A percentile compares a stretch with the other conserved stretches of the same genome.
Conservation (phyloP, 1,139 yeast species). For the Zygosaccharomyces sapae region DNA sequence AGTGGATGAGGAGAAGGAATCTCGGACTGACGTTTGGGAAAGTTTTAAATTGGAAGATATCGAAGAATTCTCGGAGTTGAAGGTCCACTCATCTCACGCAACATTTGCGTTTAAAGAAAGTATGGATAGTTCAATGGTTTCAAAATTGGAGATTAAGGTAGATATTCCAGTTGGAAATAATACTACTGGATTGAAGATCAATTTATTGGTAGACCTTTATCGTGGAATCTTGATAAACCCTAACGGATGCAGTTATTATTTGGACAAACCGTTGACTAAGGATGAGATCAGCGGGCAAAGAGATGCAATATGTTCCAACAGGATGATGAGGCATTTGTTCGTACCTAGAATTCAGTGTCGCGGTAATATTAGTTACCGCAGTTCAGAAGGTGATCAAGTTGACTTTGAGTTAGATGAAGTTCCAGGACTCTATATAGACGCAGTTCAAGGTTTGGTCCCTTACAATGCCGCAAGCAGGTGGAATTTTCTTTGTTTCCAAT, state of each 20-base stretch:
- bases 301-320: slow-evolving; percentile 42
- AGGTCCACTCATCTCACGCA: slow-evolving; percentile 42
- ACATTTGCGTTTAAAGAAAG: slow-evolving; percentile 67
- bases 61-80: slow-evolving; percentile 18
- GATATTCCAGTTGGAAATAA: slow-evolving; percentile 41
- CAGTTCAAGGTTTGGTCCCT: slow-evolving; percentile 89
- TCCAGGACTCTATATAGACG: slow-evolving; percentile 74
- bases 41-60: slow-evolving; percentile 25
- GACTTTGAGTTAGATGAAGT: slow-evolving; percentile 43
- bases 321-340: slow-evolving; percentile 81
- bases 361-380: slow-evolving; percentile 48
- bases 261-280: slow-evolving; percentile 41
- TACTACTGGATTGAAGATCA: slow-evolving; percentile 43
- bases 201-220: slow-evolving; percentile 23
- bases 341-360: slow-evolving; percentile 72
- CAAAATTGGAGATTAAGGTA: slow-evolving; percentile 19
- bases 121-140: slow-evolving; percentile 34
- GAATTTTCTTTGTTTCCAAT: slow-evolving; percentile 82
- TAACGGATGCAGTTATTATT: slow-evolving; percentile 48
- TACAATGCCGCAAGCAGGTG: slow-evolving; percentile 88
- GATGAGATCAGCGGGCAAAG: slow-evolving; percentile 45
- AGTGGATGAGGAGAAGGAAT: slow-evolving; percentile 38
- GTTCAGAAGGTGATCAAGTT: slow-evolving; percentile 27
- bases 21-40: slow-evolving; percentile 36
- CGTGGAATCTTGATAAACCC: slow-evolving; percentile 67